These are phyloP conservation scores for Jatropha curcas DNA, from an alignment of 345 rosid species.

Conservation along the genomic window DNA sequence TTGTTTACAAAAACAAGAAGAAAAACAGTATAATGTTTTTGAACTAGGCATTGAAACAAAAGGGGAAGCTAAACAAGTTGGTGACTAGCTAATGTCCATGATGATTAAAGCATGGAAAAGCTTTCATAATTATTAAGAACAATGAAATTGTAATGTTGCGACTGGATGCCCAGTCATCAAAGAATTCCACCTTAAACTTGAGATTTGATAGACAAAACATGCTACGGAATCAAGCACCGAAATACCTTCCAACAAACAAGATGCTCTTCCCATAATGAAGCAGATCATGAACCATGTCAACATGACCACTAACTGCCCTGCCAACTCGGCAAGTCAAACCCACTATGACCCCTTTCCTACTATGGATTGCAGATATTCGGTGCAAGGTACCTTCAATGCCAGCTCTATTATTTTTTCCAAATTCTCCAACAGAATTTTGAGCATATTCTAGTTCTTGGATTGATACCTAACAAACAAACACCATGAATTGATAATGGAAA, in stretches of 20 bases:
- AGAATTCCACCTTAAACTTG: not conserved
- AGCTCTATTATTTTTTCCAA: constrained; percentile 64
- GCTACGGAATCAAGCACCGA: too few relatives aligned
- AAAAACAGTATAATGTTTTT: not conserved
- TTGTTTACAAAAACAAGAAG: not conserved
- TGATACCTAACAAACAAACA: constrained; percentile 50
- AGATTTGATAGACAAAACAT: too few relatives aligned
- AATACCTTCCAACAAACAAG: constrained; percentile 63
- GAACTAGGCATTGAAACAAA: not conserved
- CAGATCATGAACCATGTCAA: constrained; percentile 63
- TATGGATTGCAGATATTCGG: constrained; percentile 62
- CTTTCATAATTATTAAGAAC: not conserved
- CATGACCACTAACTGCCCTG: constrained; percentile 60
- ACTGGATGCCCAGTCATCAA: not conserved
- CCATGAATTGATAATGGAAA: not conserved
- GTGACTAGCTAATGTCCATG: not conserved
- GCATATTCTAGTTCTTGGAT: constrained; percentile 59
- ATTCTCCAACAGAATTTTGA: constrained; percentile 57
- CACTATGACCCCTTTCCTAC: constrained; percentile 51
- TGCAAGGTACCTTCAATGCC: constrained; percentile 74
- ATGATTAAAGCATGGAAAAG: not conserved
- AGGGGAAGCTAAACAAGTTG: not conserved
- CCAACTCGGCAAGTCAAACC: constrained; percentile 72
- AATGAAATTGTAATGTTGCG: not conserved
- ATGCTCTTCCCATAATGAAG: constrained; percentile 64